A percentile compares a stretch with the other conserved stretches of the same genome.
Conservation (phyloP, 768 basidiomycete species). For the Strobilomyces echinocephalus region DNA sequence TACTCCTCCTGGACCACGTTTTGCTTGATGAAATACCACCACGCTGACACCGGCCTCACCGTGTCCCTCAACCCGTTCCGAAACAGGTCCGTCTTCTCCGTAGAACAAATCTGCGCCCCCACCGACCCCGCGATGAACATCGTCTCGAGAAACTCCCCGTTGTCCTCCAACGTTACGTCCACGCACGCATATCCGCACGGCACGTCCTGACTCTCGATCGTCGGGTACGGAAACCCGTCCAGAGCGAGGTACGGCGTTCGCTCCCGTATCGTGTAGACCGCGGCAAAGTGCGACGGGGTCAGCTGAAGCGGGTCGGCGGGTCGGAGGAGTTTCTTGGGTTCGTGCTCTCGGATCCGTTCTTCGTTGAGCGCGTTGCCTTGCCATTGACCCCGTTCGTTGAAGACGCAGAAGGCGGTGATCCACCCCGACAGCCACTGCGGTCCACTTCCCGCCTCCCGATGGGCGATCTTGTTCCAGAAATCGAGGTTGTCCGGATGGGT, state of each 20-base stretch:
- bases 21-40: constrained; percentile 29
- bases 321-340: constrained; percentile 31
- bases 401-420: constrained; percentile 37
- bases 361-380: constrained; percentile 28
- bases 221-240: constrained; percentile 29
- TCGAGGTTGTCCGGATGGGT: constrained; percentile 27
- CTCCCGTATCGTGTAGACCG: constrained; percentile 22
- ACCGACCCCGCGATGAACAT: constrained; percentile 29
- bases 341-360: constrained; percentile 25
- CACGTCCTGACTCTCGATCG: constrained; percentile 24
- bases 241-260: constrained; percentile 19
- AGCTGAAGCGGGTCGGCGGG: constrained; percentile 25
- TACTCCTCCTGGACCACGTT: neutral
- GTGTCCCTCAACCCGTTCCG: constrained; percentile 31
- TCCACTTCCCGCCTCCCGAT: constrained; percentile 26
- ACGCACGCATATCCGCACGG: constrained; percentile 29
- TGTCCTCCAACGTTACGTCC: constrained; percentile 28
- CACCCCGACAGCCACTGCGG: constrained; percentile 35
- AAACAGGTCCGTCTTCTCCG: constrained; percentile 27
- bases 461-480: constrained; percentile 37
- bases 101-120: constrained; percentile 28
- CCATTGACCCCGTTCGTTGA: constrained; percentile 31
- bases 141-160: constrained; percentile 22
- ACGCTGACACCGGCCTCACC: constrained; percentile 27
- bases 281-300: constrained; percentile 23